Conservation (phyloP, 257 asterid species). For the Solanum pimpinellifolium region DNA sequence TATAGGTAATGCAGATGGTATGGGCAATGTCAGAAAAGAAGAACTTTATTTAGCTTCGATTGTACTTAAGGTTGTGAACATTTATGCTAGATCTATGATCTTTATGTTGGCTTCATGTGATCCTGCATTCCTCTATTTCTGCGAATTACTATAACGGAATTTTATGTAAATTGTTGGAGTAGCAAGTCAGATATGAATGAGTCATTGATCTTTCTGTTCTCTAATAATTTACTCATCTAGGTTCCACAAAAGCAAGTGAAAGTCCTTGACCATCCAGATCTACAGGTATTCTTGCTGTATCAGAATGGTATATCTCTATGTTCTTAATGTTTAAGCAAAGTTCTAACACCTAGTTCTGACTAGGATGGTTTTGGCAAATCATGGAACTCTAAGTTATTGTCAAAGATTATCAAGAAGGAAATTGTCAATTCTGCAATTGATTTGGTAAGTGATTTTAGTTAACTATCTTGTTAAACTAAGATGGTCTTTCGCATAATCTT, state of each 20-base stretch:
- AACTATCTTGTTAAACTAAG: neutral
- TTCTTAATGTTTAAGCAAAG: neutral
- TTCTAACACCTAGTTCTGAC: constrained; percentile 1
- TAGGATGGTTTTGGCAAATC: constrained; percentile 87
- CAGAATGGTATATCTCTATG: neutral
- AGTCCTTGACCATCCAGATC: constrained; percentile 67
- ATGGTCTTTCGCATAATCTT: neutral
- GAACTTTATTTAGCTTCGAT: constrained; percentile 75
- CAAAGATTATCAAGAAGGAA: constrained; percentile 49
- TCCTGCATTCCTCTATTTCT: neutral
- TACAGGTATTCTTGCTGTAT: constrained; percentile 47
- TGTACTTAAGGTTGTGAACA: constrained; percentile 48
- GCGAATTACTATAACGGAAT: neutral
- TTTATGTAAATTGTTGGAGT: neutral
- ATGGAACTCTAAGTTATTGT: constrained; percentile 47
- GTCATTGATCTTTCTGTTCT: neutral
- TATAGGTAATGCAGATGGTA: constrained; percentile 78
- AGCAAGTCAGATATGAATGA: neutral
- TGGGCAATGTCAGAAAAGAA: constrained; percentile 69
- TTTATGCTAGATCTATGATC: neutral
- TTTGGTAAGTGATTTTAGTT: constrained; percentile 29
- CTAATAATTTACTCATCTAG: constrained; percentile 24
- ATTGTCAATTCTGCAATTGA: constrained; percentile 33
- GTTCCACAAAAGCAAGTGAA: constrained; percentile 62
- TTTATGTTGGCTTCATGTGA: neutral